A percentile compares a stretch with the other conserved stretches of the same genome.
phyloP scores from a whole-genome alignment of 192 early-diverging fungal species.

The Thoreauomyces humboldtii region DNA sequence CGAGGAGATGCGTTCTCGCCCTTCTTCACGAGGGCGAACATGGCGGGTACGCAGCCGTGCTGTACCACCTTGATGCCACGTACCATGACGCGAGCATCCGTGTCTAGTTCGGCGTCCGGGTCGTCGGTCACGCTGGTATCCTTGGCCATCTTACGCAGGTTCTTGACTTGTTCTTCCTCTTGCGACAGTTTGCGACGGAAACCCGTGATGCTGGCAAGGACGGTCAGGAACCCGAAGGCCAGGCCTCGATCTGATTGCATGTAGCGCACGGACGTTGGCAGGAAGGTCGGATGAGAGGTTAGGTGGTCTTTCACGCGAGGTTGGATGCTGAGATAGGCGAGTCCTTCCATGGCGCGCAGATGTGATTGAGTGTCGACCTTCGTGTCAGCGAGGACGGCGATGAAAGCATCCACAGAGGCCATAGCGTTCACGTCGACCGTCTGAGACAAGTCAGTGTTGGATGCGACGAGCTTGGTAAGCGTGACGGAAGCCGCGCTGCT shows the following conservation, averaged over 20 bases:
- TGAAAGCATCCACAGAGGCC: slow-evolving; percentile 55
- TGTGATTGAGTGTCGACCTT: slow-evolving; percentile 32
- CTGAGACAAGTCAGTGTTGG: slow-evolving; percentile 21
- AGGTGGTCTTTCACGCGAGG: slow-evolving; percentile 70
- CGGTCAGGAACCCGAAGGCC: slow-evolving; percentile 70
- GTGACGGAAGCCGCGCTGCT: slow-evolving; percentile 26
- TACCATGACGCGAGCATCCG: slow-evolving; percentile 57
- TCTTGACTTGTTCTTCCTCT: slow-evolving; percentile 78
- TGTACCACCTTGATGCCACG: slow-evolving; percentile 58
- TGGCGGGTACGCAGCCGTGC: slow-evolving; percentile 52
- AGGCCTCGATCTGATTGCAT: slow-evolving; percentile 50
- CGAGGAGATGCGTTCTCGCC: slow-evolving; percentile 8
- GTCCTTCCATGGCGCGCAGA: slow-evolving; percentile 68
- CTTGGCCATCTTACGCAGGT: slow-evolving; percentile 68
- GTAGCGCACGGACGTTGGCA: slow-evolving; percentile 58
- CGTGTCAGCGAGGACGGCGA: slow-evolving; percentile 44
- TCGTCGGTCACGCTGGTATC: slow-evolving; percentile 40
- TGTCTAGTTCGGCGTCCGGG: slow-evolving; percentile 42
- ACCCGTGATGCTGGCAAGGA: slow-evolving; percentile 74
- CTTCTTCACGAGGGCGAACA: slow-evolving; percentile 51
- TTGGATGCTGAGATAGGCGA: slow-evolving; percentile 77
- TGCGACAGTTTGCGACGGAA: slow-evolving; percentile 67
- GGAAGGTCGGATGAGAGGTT: slow-evolving; percentile 50
- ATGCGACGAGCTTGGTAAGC: slow-evolving; percentile 40
- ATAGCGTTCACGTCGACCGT: slow-evolving; percentile 15